These are phyloP conservation scores for Chaetomium sp. DNA, from an alignment of 2,329 filamentous ascomycete genomes.

Conservation along the genomic window DNA sequence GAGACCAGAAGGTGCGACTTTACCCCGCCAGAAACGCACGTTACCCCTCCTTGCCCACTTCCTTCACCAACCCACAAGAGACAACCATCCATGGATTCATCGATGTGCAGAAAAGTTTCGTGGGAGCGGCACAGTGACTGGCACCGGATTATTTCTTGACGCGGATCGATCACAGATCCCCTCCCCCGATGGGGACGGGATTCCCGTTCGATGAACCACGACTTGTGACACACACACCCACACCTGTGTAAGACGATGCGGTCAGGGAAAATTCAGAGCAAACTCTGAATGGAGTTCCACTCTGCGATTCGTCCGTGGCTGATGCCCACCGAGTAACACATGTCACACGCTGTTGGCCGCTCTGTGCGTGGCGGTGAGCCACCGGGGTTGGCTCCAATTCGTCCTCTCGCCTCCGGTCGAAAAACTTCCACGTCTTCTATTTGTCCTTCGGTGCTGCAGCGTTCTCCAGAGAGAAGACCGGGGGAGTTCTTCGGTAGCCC, in stretches of 20 bases:
- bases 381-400: conserved; percentile 1
- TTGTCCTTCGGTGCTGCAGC: background rate
- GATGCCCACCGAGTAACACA: background rate
- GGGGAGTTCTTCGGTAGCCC: background rate
- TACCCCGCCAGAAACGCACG: conserved; percentile 18
- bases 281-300: background rate
- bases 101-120: background rate
- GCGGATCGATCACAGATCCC: background rate
- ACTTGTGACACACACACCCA: background rate
- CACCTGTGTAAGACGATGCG: background rate
- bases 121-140: background rate
- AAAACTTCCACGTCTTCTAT: background rate
- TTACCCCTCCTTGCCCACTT: conserved; percentile 17
- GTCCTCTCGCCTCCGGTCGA: background rate
- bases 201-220: background rate
- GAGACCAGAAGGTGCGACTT: conserved; percentile 1
- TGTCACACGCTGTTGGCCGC: background rate
- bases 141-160: conserved; percentile 2
- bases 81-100: conserved; percentile 2
- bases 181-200: background rate
- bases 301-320: conserved; percentile 7
- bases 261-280: background rate
- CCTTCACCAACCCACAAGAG: background rate
- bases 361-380: conserved; percentile 6
- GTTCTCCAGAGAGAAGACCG: too few species aligned